These are phyloP conservation scores for Pterula multifida DNA, from an alignment of 1,284 basidiomycete species.

Conservation along the genomic window DNA sequence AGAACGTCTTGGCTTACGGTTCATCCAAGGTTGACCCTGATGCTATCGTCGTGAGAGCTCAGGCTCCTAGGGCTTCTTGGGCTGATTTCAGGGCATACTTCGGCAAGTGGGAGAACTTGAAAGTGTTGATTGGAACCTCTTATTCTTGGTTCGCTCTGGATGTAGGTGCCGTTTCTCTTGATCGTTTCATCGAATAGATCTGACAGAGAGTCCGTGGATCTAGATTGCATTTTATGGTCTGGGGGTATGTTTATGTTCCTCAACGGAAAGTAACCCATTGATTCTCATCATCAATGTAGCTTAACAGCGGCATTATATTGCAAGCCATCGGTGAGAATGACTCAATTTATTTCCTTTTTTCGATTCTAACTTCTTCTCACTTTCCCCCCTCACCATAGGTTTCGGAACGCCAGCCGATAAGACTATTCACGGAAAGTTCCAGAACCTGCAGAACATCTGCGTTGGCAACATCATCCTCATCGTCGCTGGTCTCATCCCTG, in stretches of 20 bases:
- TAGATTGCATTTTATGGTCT: slow-evolving; percentile 81
- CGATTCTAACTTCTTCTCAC: not conserved
- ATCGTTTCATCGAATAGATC: no score
- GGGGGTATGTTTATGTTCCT: slow-evolving; percentile 19
- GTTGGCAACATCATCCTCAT: slow-evolving; percentile 62
- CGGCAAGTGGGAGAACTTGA: slow-evolving; percentile 49
- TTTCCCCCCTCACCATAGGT: slow-evolving; percentile 10
- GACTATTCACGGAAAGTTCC: slow-evolving; percentile 30
- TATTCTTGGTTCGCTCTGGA: slow-evolving; percentile 76
- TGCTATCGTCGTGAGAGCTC: slow-evolving; percentile 41
- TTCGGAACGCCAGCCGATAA: slow-evolving; percentile 32
- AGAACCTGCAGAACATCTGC: slow-evolving; percentile 40
- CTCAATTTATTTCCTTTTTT: no score
- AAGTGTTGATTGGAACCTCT: slow-evolving; percentile 49
- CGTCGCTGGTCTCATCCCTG: slow-evolving; percentile 61
- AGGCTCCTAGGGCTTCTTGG: slow-evolving; percentile 53
- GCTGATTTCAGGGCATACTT: slow-evolving; percentile 57
- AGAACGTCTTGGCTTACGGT: slow-evolving; percentile 49
- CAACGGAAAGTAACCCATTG: not conserved
- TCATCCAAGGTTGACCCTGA: slow-evolving; percentile 42
- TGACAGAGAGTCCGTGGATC: slow-evolving; percentile 17
- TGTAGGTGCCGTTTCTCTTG: slow-evolving; percentile 21
- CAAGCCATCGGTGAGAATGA: slow-evolving; percentile 38
- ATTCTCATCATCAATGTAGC: slow-evolving; percentile 8
- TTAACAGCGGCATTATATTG: slow-evolving; percentile 65